Evolutionary conservation across 2,329 filamentous ascomycete species (phyloP).

Genomic region (Pseudopithomyces chartarum): DNA sequence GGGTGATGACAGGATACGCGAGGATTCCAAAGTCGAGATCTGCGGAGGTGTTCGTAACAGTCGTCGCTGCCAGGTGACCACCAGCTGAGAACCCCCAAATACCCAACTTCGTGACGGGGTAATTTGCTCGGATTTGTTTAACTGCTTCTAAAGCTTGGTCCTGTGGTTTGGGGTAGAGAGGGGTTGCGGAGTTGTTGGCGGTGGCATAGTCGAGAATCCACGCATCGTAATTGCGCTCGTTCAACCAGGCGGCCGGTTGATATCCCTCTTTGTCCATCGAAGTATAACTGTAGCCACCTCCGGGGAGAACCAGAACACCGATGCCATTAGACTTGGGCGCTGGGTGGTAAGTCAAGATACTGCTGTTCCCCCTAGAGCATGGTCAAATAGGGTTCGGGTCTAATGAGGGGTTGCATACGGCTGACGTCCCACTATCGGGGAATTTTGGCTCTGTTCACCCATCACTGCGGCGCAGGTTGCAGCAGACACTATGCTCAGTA

Average conservation of each 20-base stretch:
- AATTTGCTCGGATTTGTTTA: slow-evolving; percentile 7
- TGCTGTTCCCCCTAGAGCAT: slow-evolving; percentile 3
- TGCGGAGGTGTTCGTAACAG: slow-evolving; percentile 7
- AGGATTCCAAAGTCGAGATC: slow-evolving; percentile 10
- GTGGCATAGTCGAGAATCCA: slow-evolving; percentile 12
- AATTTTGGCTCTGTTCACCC: background rate
- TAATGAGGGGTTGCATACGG: background rate
- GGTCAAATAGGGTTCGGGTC: background rate
- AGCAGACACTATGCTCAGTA: background rate
- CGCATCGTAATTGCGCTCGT: slow-evolving; percentile 7
- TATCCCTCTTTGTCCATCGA: slow-evolving; percentile 8
- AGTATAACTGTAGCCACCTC: slow-evolving; percentile 4
- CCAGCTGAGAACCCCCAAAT: slow-evolving; percentile 13
- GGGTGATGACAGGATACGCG: slow-evolving; percentile 10
- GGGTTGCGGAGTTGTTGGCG: background rate
- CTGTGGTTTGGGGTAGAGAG: slow-evolving; percentile 8
- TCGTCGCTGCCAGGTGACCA: slow-evolving; percentile 8
- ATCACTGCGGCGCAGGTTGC: background rate
- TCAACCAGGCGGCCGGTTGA: slow-evolving; percentile 10
- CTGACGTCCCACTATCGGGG: background rate
- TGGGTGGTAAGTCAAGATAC: slow-evolving; percentile 7
- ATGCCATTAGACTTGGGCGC: slow-evolving; percentile 3
- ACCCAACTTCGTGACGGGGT: slow-evolving; percentile 5
- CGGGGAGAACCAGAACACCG: slow-evolving; percentile 8
- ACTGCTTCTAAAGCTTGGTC: slow-evolving; percentile 12